Evolutionary conservation across 768 basidiomycete genomes (phyloP), one percentile per base, ranked within the genome.

Genomic region (Lactarius quietus): DNA sequence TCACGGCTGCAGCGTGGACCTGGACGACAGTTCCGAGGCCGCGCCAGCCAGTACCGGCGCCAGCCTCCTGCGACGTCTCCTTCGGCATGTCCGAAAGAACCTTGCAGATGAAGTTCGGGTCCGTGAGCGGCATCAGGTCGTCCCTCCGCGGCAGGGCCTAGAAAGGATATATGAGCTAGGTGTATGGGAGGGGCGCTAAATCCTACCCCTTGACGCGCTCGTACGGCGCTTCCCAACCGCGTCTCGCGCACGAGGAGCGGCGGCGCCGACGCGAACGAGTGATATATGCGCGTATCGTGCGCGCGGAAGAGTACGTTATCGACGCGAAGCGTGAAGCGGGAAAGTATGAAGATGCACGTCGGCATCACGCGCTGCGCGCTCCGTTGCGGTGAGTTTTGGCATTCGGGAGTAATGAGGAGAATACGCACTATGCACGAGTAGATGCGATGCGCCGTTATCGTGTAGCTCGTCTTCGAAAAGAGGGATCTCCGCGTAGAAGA

Each of bases 381-480:
- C 38, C 17, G 31, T 12, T 12, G 36, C 36, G 12, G 36, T 36
- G 6, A 36, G 36, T 53, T 17, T 45, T 10, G 12, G 58, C 64
- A 10, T n/a, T 28, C 38, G 15, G 45, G 1, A 53, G 18, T 8
- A 20, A 36, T 2, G 6, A 36, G 6, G 23, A 43, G 38, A 62
- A 45, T 41, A 83, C 92, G 76, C 73, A 97, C 95, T 64, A 98
- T 93, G 71, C 95, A 94, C 88, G 29, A 93, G 82, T 1, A 93
- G 75, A 33, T 86, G 83, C 0, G 95, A 95, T 6, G 92, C 86
- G 0, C 97, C 97, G 72, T 98, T 97, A 73, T 99, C 97, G 73
- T 98, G 95, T 54, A 98, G 80, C 75, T 99, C 97, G 74, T 98
- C 95, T 72, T 99, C 96, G 73, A 92, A 98, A 6, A 98, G 78